These are phyloP conservation scores for Hypoxylon trugodes DNA, from an alignment of 495 filamentous ascomycete genomes.

Conservation along the genomic window DNA sequence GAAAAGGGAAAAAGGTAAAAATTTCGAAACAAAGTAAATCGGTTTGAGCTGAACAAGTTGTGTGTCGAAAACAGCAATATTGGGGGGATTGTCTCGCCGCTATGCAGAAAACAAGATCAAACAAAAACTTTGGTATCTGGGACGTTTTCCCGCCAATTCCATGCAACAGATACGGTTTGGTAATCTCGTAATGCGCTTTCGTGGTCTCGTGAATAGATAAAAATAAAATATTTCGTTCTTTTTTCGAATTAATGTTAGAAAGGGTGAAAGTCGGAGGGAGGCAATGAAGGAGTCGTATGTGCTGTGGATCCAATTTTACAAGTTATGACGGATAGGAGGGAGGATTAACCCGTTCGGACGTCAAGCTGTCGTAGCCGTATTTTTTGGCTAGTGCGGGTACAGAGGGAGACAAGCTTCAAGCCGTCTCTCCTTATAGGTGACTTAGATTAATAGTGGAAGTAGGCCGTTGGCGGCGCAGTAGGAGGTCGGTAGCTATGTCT, in stretches of 20 bases:
- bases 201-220: constrained; percentile 37
- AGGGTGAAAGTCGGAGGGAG: constrained; percentile 5
- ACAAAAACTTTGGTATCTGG: constrained; percentile 41
- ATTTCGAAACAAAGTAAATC: background rate
- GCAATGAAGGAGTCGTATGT: too few relatives aligned
- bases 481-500: constrained; percentile 41
- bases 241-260: constrained; percentile 27
- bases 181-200: constrained; percentile 34
- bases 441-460: constrained; percentile 18
- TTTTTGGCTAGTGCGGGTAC: constrained; percentile 13
- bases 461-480: constrained; percentile 32
- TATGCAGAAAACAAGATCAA: constrained; percentile 44
- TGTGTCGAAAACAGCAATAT: constrained; percentile 14
- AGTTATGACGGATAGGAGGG: constrained; percentile 11
- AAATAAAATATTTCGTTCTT: too few relatives aligned
- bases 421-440: constrained; percentile 1
- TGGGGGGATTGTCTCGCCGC: constrained; percentile 38
- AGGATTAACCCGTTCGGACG: constrained; percentile 1
- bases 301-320: constrained; percentile 41
- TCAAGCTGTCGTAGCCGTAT: constrained; percentile 34
- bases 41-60: background rate
- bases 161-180: constrained; percentile 39
- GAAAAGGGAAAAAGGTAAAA: constrained; percentile 8
- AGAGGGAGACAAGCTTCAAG: constrained; percentile 1
- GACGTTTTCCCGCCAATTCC: constrained; percentile 35